Evolutionary conservation across 768 basidiomycete genomes (phyloP), one percentile per base, ranked within the genome.

Genomic region (Leccinum longicurvipes): DNA sequence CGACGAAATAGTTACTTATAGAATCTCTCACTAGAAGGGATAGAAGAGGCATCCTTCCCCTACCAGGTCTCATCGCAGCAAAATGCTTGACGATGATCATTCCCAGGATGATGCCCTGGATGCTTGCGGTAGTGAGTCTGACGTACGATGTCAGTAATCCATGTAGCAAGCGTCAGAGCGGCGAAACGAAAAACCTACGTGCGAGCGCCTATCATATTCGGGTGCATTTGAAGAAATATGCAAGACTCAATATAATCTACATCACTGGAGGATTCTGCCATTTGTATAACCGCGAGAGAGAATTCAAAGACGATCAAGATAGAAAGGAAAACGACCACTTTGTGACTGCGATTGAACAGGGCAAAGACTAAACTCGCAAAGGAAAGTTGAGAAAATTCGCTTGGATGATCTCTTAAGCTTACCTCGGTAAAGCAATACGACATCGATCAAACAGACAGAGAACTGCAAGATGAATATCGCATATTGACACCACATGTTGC

Each of bases 21-120:
- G 78, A 74, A 61, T 81, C 80, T 15, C 75, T 73, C 63, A 77
- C 69, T 12, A 81, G 66, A 41, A 80, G 58, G 7, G 69, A 56
- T 12, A 79, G 58, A 10, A 80, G 61, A 0, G 76, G 78, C 1
- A 73, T 70, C 47, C 76, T 71, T 31, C 74, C 76, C 75, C 73
- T 75, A 6, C 76, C 76, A 0, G 66, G 63, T 46, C 73, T 73
- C 11, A 70, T 54, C 4, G 70, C 69, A 23, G 61, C 27, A 3
- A 72, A 47, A 57, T 75, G 77, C 57, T 78, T 78, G 44, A 65
- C 66, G 1, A 67, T 8, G 1, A 76, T 76, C 39, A 79, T 65
- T n/a, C 55, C 61, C 31, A 80, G 74, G 19, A 80, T 60, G 25
- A 75, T 53, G 8, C 67, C 66, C 51, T 80, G 79, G 21, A 68